Percentiles rank a stretch among this genome's conserved stretches.
phyloP scores from a whole-genome alignment of 1,139 yeast species.

The Saccharomyces hybrid region DNA sequence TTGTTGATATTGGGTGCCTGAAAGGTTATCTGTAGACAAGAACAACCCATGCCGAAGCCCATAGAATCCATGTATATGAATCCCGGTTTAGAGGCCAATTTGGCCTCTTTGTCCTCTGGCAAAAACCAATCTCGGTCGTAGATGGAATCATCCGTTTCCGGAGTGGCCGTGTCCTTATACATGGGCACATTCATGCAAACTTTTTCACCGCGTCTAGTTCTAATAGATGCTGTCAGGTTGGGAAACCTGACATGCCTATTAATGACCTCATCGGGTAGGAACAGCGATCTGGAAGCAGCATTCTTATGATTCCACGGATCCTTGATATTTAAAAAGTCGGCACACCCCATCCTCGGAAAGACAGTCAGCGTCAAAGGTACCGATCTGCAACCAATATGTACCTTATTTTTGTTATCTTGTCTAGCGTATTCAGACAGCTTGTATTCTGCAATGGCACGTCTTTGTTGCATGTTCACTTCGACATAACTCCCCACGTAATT shows the following conservation, averaged over 20 bases:
- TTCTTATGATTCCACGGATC: slow-evolving; percentile 44
- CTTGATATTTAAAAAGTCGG: slow-evolving; percentile 62
- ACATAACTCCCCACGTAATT: slow-evolving; percentile 52
- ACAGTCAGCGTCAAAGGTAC: slow-evolving; percentile 70
- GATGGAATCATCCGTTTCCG: slow-evolving; percentile 62
- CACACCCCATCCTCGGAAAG: slow-evolving; percentile 82
- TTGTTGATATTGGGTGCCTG: slow-evolving; percentile 71
- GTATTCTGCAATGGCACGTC: slow-evolving; percentile 61
- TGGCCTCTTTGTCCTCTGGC: slow-evolving; percentile 61
- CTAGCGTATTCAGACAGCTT: slow-evolving; percentile 40
- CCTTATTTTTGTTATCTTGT: slow-evolving; percentile 34
- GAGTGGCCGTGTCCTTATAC: slow-evolving; percentile 65
- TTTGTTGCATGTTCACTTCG: slow-evolving; percentile 69
- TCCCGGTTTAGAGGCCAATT: slow-evolving; percentile 71
- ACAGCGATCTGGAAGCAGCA: slow-evolving; percentile 71
- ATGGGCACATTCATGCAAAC: slow-evolving; percentile 88
- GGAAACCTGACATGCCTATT: slow-evolving; percentile 94
- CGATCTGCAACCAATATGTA: slow-evolving; percentile 15
- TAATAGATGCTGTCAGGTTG: slow-evolving; percentile 86
- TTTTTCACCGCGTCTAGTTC: slow-evolving; percentile 82
- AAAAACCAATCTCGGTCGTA: slow-evolving; percentile 46
- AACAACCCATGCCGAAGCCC: slow-evolving; percentile 99
- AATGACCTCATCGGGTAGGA: slow-evolving; percentile 90
- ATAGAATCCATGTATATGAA: slow-evolving; percentile 94
- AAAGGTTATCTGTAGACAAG: slow-evolving; percentile 89